Conservation (phyloP, 2,329 filamentous ascomycete genomes). For the Coniochaeta sp. region DNA sequence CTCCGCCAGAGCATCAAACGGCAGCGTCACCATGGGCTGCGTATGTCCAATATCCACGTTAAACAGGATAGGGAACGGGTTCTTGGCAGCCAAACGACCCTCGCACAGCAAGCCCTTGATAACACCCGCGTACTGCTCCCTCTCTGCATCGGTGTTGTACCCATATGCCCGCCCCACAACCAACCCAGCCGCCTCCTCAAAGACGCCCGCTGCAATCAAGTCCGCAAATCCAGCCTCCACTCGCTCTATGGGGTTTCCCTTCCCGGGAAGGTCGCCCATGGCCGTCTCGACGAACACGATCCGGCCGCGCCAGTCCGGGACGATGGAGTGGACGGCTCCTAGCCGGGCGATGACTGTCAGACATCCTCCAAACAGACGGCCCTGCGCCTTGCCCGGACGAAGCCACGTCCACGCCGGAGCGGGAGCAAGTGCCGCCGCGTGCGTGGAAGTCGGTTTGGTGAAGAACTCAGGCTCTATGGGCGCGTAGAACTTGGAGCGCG, state of each 20-base stretch:
- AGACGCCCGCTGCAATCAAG: constrained; percentile 31
- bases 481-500: constrained; percentile 23
- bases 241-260: constrained; percentile 18
- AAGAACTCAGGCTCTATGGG: constrained; percentile 17
- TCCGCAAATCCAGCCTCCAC: constrained; percentile 30
- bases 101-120: constrained; percentile 28
- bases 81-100: constrained; percentile 18
- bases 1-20: constrained; percentile 26
- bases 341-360: constrained; percentile 32
- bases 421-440: constrained; percentile 19
- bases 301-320: constrained; percentile 28
- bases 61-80: constrained; percentile 30
- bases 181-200: constrained; percentile 31
- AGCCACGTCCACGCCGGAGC: constrained; percentile 29
- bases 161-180: constrained; percentile 34
- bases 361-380: constrained; percentile 36
- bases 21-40: constrained; percentile 32
- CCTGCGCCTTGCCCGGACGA: constrained; percentile 26
- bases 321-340: constrained; percentile 23
- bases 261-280: constrained; percentile 18
- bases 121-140: constrained; percentile 19
- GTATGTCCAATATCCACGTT: constrained; percentile 37
- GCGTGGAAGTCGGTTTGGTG: constrained; percentile 14
- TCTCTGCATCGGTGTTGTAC: constrained; percentile 25
- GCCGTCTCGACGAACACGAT: constrained; percentile 36